These are phyloP conservation scores for Gilbertella persicaria DNA, from an alignment of 371 early-diverging fungal genomes.

Conservation along the genomic window DNA sequence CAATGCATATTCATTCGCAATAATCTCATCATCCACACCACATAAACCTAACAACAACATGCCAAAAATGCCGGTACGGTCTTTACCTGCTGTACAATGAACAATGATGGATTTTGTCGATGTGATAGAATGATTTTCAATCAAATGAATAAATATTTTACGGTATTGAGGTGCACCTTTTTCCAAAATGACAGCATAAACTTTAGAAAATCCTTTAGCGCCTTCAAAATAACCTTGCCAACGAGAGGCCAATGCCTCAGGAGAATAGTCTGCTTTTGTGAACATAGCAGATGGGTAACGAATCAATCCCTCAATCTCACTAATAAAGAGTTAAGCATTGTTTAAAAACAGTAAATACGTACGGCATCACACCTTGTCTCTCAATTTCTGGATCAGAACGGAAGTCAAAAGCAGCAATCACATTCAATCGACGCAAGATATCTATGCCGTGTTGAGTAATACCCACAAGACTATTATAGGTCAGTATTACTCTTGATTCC, in stretches of 20 bases:
- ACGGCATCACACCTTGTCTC: slow-evolving; percentile 50
- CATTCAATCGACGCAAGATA: slow-evolving; percentile 47
- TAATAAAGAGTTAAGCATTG: slow-evolving; percentile 3
- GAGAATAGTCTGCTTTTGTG: slow-evolving; percentile 59
- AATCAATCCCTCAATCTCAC: slow-evolving; percentile 33
- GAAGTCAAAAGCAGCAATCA: slow-evolving; percentile 57
- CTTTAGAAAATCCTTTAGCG: slow-evolving; percentile 57
- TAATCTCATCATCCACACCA: slow-evolving; percentile 73
- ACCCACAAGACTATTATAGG: slow-evolving; percentile 37
- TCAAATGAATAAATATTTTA: slow-evolving; percentile 55
- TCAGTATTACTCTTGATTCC: background rate
- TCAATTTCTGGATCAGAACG: slow-evolving; percentile 57
- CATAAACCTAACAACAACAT: slow-evolving; percentile 72
- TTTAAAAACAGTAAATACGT: slow-evolving; percentile 8
- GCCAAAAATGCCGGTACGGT: slow-evolving; percentile 82
- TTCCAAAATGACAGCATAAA: slow-evolving; percentile 57
- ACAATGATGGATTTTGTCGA: slow-evolving; percentile 63
- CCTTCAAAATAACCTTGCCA: slow-evolving; percentile 65
- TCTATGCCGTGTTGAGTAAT: slow-evolving; percentile 52
- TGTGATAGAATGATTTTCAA: slow-evolving; percentile 51
- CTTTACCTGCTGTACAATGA: slow-evolving; percentile 91
- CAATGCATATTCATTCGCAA: slow-evolving; percentile 77
- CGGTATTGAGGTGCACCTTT: slow-evolving; percentile 51
- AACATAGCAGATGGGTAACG: slow-evolving; percentile 60
- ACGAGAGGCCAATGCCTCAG: slow-evolving; percentile 59